phyloP scores from a whole-genome alignment of 495 filamentous ascomycete genomes.

The Pyrenopolyporus hunteri region DNA sequence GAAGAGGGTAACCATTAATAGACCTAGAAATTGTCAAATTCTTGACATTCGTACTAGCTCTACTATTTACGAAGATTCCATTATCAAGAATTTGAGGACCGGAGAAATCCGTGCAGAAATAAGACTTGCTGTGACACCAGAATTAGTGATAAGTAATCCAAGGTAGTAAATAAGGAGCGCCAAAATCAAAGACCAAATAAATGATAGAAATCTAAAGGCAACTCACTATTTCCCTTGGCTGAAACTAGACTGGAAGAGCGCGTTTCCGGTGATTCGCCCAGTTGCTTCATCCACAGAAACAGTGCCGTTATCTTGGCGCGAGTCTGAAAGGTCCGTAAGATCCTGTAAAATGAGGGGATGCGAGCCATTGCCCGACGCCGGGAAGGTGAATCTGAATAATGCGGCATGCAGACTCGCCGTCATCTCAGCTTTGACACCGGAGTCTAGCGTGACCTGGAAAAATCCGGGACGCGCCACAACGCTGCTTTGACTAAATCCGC shows the following conservation, averaged over 20 bases:
- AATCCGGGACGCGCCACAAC: constrained; percentile 69
- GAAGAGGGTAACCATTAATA: constrained; percentile 68
- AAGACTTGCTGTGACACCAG: constrained; percentile 19
- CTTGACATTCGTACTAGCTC: constrained; percentile 60
- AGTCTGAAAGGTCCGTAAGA: constrained; percentile 68
- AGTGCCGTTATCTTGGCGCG: constrained; percentile 65
- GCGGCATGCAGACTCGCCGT: constrained; percentile 68
- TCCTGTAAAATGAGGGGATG: constrained; percentile 70
- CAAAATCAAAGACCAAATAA: too few species aligned
- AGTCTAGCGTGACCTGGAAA: constrained; percentile 66
- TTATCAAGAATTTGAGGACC: constrained; percentile 67
- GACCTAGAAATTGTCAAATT: constrained; percentile 63
- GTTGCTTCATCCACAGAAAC: constrained; percentile 58
- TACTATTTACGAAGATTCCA: constrained; percentile 67
- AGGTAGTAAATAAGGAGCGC: too few species aligned
- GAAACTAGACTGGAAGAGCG: constrained; percentile 72
- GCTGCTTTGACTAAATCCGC: constrained; percentile 53
- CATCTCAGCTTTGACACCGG: constrained; percentile 69
- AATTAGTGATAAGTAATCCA: constrained; percentile 21
- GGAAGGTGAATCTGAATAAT: constrained; percentile 73
- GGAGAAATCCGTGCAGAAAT: constrained; percentile 76
- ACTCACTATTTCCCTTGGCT: constrained; percentile 65
- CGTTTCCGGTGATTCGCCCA: constrained; percentile 70
- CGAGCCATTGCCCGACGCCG: constrained; percentile 48
- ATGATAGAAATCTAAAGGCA: background rate